Evolutionary conservation across 805 yeast genomes (phyloP), one percentile per base, ranked within the genome.

Genomic region (Lachancea waltii): DNA sequence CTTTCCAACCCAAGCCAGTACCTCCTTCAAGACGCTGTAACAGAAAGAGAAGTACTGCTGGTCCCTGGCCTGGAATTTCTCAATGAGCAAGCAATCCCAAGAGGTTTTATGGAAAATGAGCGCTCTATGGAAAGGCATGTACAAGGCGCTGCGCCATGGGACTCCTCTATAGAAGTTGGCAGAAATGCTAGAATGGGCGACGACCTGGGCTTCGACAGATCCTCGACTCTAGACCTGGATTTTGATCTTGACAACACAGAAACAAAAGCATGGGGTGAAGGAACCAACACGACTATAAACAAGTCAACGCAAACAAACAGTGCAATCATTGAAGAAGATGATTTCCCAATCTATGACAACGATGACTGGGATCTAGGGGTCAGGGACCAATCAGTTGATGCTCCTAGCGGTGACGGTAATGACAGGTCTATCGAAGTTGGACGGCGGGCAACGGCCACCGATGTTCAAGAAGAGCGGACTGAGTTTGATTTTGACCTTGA

Each of bases 11-110:
- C 82, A 23, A 70, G 72, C 21, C 73, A 72, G 29, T 68, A 84
- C 33, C 73, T 79, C 1, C 67, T 87, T 48, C 77, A 72, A 50
- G 95, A 87, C 60, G 83, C 85, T 14, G 80, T 86, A 31, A 81
- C 95, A 0, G 85, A 79, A 42, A 70, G 79, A 26, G 94, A 85
- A 52, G 74, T 85, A 46, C 63, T 84, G 28, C 73, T 73, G 45
- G 84, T 78, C 47, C 84, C 77, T 32, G 82, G 82, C 22, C 60
- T 75, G 49, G 57, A 49, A 14, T 58, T 56, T 30, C 53, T 57
- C 25, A 47, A 47, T 19, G 52, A 49, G 27, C 35, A 25, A 15
- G 43, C 46, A 21, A 35, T 41, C 9, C 35, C 46, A 6, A n/a
- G 33, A 11, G 38, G 33, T 10, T 45, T 47, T n/a, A 41, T 52